Evolutionary conservation across 2,329 filamentous ascomycete genomes (phyloP), one percentile per base, ranked within the genome.

Genomic region (Helotiales sp.): DNA sequence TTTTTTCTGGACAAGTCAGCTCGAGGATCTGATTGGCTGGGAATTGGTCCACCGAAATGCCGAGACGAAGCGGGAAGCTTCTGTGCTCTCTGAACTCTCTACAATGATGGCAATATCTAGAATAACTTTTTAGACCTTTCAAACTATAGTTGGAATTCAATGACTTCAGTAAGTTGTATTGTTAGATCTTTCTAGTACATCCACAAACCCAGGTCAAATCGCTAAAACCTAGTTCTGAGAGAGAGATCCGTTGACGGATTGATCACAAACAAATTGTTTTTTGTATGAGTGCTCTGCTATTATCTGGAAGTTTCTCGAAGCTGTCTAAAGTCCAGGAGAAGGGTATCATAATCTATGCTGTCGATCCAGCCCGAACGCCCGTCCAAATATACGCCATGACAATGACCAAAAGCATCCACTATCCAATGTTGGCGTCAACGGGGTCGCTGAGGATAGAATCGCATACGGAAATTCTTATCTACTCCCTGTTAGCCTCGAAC

Each of bases 391-490:
- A 61, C 59, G 59, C 59, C 59, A 37, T 37, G n/a, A 30, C 59
- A 10, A 62, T 52, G 54, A 57, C 32, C 54, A 26, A 57, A 24
- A 10, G 11, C 7, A 32, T 1, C 11, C 3, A 24, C 8, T 47
- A 17, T 50, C 1, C 28, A 40, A 40, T 34, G 10, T 15, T n/a
- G 8, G 1, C 17, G 7, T 69, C 64, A 74, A 67, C 73, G 70
- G 61, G 73, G 74, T 63, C 72, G 64, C 57, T 73, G 73, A 30
- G 78, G 78, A n/a, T 76, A 70, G 65, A 80, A 80, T 69, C 75
- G 71, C 75, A 78, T 77, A 10, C 78, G 74, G 61, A 80, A 80
- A 59, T 75, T 78, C 69, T 78, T 80, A 57, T 80, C 79, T 80
- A 40, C 11, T 24, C n/a, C 17, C 26, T 59, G 49, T 74, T n/a